phyloP scores from a whole-genome alignment of 495 filamentous ascomycete genomes.

The Aspergillus sclerotiicarbonarius region DNA sequence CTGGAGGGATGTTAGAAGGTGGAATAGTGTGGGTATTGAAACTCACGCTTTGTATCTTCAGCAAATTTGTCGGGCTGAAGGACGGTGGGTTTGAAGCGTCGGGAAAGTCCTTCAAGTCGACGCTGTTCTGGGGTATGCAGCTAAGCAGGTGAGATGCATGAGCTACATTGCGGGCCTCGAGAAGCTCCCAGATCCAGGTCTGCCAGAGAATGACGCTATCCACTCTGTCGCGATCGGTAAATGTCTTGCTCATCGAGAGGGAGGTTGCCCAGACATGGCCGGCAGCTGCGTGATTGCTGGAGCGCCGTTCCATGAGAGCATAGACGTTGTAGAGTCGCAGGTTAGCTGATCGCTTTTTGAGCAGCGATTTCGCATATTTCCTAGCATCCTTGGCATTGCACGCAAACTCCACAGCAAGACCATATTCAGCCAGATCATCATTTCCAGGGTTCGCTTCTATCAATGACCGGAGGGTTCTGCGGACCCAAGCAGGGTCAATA shows the following conservation, averaged over 20 bases:
- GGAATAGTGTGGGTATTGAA: not conserved
- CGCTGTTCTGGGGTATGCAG: constrained; percentile 33
- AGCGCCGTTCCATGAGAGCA: constrained; percentile 66
- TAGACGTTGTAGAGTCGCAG: constrained; percentile 75
- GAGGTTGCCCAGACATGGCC: constrained; percentile 65
- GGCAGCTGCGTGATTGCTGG: constrained; percentile 52
- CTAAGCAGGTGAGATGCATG: constrained; percentile 50
- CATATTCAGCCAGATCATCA: constrained; percentile 64
- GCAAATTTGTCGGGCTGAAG: constrained; percentile 40
- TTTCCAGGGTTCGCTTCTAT: constrained; percentile 36
- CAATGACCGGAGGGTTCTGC: constrained; percentile 55
- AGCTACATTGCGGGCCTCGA: constrained; percentile 46
- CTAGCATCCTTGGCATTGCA: constrained; percentile 56
- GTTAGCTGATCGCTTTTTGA: constrained; percentile 65
- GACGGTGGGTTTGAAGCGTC: constrained; percentile 15
- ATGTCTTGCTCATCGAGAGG: constrained; percentile 52
- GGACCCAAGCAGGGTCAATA: constrained; percentile 47
- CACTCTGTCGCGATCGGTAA: constrained; percentile 34
- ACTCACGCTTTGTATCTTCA: constrained; percentile 55
- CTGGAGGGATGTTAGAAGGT: constrained; percentile 30
- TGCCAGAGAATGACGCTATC: constrained; percentile 60
- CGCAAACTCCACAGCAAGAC: constrained; percentile 65
- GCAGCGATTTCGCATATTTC: constrained; percentile 67
- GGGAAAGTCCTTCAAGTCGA: constrained; percentile 23
- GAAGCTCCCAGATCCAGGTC: constrained; percentile 69